Base-by-base conservation (phyloP, 1,284 basidiomycete species). In the Apiotrichum brassicae region DNA sequence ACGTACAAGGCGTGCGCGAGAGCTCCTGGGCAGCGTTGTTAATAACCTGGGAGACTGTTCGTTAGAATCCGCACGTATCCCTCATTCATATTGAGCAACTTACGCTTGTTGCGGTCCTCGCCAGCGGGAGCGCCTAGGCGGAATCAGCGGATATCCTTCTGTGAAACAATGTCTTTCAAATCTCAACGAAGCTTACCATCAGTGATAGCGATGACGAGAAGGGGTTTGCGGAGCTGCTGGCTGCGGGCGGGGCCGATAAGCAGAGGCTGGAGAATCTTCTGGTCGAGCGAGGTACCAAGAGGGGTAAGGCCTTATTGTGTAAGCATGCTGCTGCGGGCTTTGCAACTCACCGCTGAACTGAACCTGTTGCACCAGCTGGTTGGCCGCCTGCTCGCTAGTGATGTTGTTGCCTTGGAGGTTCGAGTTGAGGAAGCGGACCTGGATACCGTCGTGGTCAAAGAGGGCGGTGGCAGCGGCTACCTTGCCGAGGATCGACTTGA, bases 361-460 rank as follows among this genome's bases (percentile, higher is more conserved):
- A 48, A 71, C 53, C 39, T 65, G 59, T 1, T 39, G 16, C 26
- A 73, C 42, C 32, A 73, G 64, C 40, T 67, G 56, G 23, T 50
- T 38, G 16, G 66, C 71, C 23, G 58, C 56, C 28, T 59, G 57
- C 52, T 77, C 76, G 16, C 60, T 63, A 23, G 59, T 64, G 56
- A 77, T 70, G 54, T 68, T 62, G 65, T 76, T 73, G 37, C 75
- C 76, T 44, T 74, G 68, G 36, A 72, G 49, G 33, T 62, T 59
- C 35, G 62, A 68, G 67, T 76, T 76, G 64, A 77, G 72, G 68
- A 77, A 76, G 47, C 74, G 60, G 46, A 75, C 65, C 48, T 68
- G 64, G 49, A 76, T 73, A 36, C 76, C 76, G 51, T 77, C 76
- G 12, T 68, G 60, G 59, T 77, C 76, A 58, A 76, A 76, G 24